Base-by-base conservation (phyloP, 805 yeast genomes). In the Candida nitratophila region DNA sequence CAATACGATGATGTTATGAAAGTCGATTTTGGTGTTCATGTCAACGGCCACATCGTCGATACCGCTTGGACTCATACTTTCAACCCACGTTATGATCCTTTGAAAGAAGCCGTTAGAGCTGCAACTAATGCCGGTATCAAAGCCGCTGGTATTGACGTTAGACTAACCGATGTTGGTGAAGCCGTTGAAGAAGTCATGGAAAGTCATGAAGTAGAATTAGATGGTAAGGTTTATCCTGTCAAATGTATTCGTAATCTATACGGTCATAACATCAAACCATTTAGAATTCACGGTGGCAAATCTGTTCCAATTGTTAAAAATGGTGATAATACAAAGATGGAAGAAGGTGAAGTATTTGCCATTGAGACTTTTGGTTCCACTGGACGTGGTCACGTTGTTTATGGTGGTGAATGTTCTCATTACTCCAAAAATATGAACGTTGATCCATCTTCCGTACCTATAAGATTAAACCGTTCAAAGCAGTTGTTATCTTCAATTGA, bases 351-450 rank as follows among this genome's bases (percentile, higher is more conserved):
- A 65, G 83, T 88, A 2, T 91, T 87, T 71, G 99, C 99, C 48
- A 91, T 93, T 59, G 99, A 93, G 68, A 93, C 99, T 3, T 93
- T 93, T 59, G 99, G 99, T 12, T 78, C 96, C 37, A 93, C 99
- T 1, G 99, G 99, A 49, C 77, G 84, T 47, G 99, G 98, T 32
- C 83, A 82, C 54, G 98, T 93, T 31, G 69, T 82, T 40, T 69
- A 80, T 8, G 83, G 80, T 48, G 99, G 99, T 39, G 99, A 93
- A 66, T 84, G 91, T 56, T 89, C 97, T 14, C 99, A 93, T 67
- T 93, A 93, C 60, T 89, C 95, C 29, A 72, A 77, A 57, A 77
- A 70, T 54, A 59, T 65, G 26, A 82, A 73, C 36, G 71, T 70
- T 15, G 71, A 77, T 27, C 65, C 69, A 20, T 61, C 57, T 55